These are phyloP conservation scores for Clonostachys sp. DNA, from an alignment of 2,329 filamentous ascomycete species.

Conservation along the genomic window DNA sequence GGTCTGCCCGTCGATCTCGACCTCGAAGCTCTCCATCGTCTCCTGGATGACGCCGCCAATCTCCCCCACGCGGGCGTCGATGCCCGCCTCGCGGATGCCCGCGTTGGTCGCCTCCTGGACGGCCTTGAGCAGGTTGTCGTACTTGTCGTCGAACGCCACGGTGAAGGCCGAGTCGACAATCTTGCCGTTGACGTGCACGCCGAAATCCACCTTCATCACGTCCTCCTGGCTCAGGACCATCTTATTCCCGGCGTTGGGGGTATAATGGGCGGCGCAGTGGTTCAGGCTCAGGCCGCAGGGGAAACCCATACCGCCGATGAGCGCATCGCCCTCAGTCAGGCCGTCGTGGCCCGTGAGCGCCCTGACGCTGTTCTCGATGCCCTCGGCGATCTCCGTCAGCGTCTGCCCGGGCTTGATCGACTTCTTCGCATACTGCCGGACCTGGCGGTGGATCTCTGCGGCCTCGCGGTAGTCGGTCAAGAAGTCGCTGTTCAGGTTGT, in stretches of 20 bases:
- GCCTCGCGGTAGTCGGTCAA: conserved; percentile 76
- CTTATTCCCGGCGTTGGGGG: conserved; percentile 82
- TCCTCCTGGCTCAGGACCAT: conserved; percentile 67
- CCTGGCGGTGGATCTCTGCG: conserved; percentile 85
- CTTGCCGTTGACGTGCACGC: conserved; percentile 73
- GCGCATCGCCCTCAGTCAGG: conserved; percentile 70
- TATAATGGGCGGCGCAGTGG: conserved; percentile 82
- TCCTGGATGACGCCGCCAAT: conserved; percentile 83
- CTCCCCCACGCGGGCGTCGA: conserved; percentile 84
- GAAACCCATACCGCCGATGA: conserved; percentile 81
- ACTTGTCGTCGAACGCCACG: conserved; percentile 68
- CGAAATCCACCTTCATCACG: conserved; percentile 80
- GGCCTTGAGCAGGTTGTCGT: conserved; percentile 69
- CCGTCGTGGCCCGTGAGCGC: conserved; percentile 73
- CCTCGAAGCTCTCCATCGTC: conserved; percentile 89
- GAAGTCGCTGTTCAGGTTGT: conserved; percentile 78
- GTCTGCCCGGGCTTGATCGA: conserved; percentile 77
- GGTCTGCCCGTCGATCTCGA: conserved; percentile 74
- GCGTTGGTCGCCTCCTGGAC: conserved; percentile 79
- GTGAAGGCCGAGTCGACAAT: conserved; percentile 83
- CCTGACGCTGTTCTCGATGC: conserved; percentile 81
- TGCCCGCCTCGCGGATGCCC: conserved; percentile 79
- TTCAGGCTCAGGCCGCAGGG: conserved; percentile 81
- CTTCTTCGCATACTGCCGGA: conserved; percentile 77
- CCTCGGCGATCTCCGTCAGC: conserved; percentile 77